A percentile compares a stretch with the other conserved stretches of the same genome.
Evolutionary conservation across 441 rosid genomes (phyloP).

Genomic region (Adansonia rubrostipa): DNA sequence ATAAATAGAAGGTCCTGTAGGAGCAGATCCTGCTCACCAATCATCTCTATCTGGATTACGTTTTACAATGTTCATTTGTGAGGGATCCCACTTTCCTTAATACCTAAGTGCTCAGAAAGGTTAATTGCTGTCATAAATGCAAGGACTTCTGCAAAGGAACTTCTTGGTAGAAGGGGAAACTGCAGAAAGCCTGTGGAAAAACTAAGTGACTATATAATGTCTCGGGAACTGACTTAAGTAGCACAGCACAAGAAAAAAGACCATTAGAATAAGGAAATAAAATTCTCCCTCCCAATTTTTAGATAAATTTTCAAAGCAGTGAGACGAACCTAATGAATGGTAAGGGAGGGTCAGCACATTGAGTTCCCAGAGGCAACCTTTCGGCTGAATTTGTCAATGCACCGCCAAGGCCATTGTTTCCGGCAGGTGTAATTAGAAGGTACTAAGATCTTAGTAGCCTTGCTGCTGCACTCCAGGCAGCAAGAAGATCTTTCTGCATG

Average conservation of each 20-base stretch:
- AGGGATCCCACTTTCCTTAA: conserved; percentile 29
- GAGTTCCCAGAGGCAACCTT: conserved; percentile 89
- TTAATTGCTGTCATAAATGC: background rate
- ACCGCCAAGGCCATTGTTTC: conserved; percentile 93
- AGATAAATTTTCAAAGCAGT: background rate
- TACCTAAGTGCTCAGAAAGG: too few species aligned
- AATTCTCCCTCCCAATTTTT: background rate
- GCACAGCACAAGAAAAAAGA: background rate
- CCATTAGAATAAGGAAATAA: background rate
- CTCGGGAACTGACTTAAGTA: background rate
- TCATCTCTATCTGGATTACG: conserved; percentile 84
- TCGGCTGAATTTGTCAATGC: conserved; percentile 85
- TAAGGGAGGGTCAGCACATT: conserved; percentile 92
- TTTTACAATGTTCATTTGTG: conserved; percentile 80
- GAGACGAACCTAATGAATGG: conserved; percentile 79
- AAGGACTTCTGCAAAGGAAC: background rate
- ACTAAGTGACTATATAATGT: background rate
- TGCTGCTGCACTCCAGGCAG: conserved; percentile 98
- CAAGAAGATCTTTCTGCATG: conserved; percentile 93
- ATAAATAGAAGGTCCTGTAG: conserved; percentile 95
- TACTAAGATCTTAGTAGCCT: conserved; percentile 87
- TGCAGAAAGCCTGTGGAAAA: background rate
- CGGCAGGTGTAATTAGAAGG: conserved; percentile 92
- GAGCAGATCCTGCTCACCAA: conserved; percentile 96
- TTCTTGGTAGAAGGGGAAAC: background rate